These are phyloP conservation scores for Rozella allomycis DNA, from an alignment of 371 early-diverging fungal species.

Conservation along the genomic window DNA sequence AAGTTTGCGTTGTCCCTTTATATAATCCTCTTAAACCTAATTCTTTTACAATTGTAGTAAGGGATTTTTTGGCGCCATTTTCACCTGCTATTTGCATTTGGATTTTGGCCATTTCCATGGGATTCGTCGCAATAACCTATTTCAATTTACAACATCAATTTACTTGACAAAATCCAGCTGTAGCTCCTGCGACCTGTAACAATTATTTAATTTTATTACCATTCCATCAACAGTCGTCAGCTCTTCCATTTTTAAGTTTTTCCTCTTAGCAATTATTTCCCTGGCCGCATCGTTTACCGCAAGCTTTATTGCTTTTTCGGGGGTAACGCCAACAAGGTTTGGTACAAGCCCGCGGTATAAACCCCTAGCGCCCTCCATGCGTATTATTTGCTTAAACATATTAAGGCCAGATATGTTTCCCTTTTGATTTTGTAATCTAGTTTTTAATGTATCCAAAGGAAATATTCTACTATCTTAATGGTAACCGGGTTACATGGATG, in stretches of 20 bases:
- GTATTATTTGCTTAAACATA: conserved; percentile 17
- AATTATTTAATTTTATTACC: conserved; percentile 1
- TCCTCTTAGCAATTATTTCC: conserved; percentile 10
- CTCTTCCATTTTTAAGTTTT: conserved; percentile 2
- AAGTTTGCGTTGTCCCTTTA: conserved; percentile 20
- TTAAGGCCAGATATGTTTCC: conserved; percentile 3
- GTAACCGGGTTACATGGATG: too few species aligned
- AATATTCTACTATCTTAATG: too few species aligned
- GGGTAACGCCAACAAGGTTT: conserved; percentile 23
- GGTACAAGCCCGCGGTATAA: conserved; percentile 14
- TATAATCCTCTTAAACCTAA: conserved; percentile 27
- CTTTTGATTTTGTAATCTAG: conserved; percentile 7
- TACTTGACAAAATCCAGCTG: conserved; percentile 30
- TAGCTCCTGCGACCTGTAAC: conserved; percentile 14
- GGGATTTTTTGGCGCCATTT: conserved; percentile 2
- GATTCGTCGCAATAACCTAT: conserved; percentile 31
- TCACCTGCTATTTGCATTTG: conserved; percentile 17
- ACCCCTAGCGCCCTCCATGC: conserved; percentile 4
- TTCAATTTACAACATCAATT: too few species aligned
- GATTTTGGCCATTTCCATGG: conserved; percentile 36
- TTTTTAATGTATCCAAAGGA: conserved; percentile 38
- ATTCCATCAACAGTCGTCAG: conserved; percentile 16
- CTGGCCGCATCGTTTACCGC: conserved; percentile 27
- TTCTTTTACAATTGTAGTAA: conserved; percentile 13
- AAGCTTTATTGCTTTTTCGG: conserved; percentile 34